These are phyloP conservation scores for Aegilops umbellulata DNA, from an alignment of 176 grass and related monocot genomes.

Conservation along the genomic window DNA sequence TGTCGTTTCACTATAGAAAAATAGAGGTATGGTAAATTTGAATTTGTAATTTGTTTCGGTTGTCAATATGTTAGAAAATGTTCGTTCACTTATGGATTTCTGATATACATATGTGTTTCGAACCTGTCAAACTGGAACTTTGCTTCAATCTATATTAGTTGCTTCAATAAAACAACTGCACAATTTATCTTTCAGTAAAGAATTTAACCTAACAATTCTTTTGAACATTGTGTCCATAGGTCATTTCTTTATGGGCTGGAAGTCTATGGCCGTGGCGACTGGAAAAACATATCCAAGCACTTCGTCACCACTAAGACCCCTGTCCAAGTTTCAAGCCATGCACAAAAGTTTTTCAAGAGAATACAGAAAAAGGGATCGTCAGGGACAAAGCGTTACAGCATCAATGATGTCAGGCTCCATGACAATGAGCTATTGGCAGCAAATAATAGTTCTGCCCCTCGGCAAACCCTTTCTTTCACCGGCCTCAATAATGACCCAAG, in stretches of 20 bases:
- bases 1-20: not conserved
- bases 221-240: not conserved
- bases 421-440: not conserved
- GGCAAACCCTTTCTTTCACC: not conserved
- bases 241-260: not conserved
- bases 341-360: constrained; percentile 20
- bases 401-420: not conserved
- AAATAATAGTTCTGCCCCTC: not conserved
- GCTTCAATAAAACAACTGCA: not conserved
- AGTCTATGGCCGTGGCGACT: not conserved
- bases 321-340: not conserved
- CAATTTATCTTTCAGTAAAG: not conserved
- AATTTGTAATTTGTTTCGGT: not conserved
- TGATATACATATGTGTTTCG: not conserved
- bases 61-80: not conserved
- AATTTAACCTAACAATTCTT: not conserved
- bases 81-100: not conserved
- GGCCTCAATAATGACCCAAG: not conserved
- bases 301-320: not conserved
- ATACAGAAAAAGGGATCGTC: not conserved
- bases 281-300: constrained; percentile 9
- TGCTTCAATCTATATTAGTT: not conserved
- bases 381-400: not conserved
- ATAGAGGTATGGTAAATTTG: not conserved
- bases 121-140: not conserved